These are phyloP conservation scores for Ramaria rubella DNA, from an alignment of 768 basidiomycete species.

Conservation along the genomic window DNA sequence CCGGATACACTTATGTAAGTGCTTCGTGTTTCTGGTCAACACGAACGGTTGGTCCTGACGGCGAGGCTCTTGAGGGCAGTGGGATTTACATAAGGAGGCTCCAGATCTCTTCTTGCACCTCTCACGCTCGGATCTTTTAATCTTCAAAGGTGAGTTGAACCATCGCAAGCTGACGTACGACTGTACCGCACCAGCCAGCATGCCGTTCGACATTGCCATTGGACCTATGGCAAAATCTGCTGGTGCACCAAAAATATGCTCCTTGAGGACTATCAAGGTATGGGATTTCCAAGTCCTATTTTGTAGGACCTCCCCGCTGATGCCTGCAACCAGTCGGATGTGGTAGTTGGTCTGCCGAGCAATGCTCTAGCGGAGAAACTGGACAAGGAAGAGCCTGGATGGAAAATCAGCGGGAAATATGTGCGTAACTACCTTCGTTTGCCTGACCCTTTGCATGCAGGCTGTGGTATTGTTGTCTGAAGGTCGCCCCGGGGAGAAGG, in stretches of 20 bases:
- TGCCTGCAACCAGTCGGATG: slow-evolving; percentile 54
- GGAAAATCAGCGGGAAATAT: slow-evolving; percentile 97
- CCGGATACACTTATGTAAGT: slow-evolving; percentile 75
- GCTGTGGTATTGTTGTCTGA: slow-evolving; percentile 84
- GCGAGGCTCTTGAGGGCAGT: slow-evolving; percentile 26
- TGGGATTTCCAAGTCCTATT: background rate
- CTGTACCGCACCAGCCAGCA: slow-evolving; percentile 78
- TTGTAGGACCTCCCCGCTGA: slow-evolving; percentile 27
- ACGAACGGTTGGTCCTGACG: background rate
- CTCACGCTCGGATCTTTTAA: slow-evolving; percentile 79
- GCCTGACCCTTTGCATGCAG: slow-evolving; percentile 36
- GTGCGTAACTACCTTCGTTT: slow-evolving; percentile 40
- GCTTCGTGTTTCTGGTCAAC: background rate
- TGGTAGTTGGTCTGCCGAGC: slow-evolving; percentile 77
- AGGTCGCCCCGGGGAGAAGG: slow-evolving; percentile 84
- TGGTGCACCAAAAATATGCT: slow-evolving; percentile 82
- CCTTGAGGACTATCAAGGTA: slow-evolving; percentile 79
- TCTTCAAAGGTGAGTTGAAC: slow-evolving; percentile 91
- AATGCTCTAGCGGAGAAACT: slow-evolving; percentile 61
- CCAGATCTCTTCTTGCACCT: slow-evolving; percentile 91
- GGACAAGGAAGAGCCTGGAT: slow-evolving; percentile 81
- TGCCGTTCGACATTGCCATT: slow-evolving; percentile 85
- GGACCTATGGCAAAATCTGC: slow-evolving; percentile 86
- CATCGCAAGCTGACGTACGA: slow-evolving; percentile 88
- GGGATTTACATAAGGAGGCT: slow-evolving; percentile 77